These are phyloP conservation scores for Coprinopsis sp. DNA, from an alignment of 768 basidiomycete species.

Conservation along the genomic window DNA sequence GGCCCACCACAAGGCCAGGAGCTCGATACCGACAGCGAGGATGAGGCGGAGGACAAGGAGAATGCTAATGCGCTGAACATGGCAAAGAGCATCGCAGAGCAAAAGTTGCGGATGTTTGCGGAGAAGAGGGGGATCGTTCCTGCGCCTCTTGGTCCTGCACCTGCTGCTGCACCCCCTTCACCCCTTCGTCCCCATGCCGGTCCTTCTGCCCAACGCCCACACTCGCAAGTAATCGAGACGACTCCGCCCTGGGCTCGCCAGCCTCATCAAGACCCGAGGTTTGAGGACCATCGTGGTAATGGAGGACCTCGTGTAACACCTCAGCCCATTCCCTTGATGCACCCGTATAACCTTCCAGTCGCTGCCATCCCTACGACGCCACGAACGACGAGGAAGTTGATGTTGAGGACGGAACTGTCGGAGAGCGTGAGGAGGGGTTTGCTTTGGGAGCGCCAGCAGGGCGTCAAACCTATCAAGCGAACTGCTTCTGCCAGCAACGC, in stretches of 20 bases:
- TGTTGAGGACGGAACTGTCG: conserved; percentile 81
- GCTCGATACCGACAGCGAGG: conserved; percentile 51
- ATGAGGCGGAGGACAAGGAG: conserved; percentile 31
- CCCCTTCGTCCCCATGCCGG: too few species aligned
- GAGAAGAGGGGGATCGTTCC: conserved; percentile 37
- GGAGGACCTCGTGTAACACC: conserved; percentile 23
- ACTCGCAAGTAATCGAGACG: too few species aligned
- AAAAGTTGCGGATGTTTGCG: conserved; percentile 56
- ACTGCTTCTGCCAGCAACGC: too few species aligned
- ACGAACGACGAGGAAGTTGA: conserved; percentile 76
- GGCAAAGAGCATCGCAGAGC: conserved; percentile 65
- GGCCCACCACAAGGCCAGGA: conserved; percentile 62
- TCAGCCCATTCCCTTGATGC: conserved; percentile 55
- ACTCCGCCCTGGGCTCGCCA: conserved; percentile 23
- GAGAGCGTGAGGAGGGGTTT: conserved; percentile 79
- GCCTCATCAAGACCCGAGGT: conserved; percentile 8
- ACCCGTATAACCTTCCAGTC: conserved; percentile 72
- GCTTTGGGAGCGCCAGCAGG: conserved; percentile 69
- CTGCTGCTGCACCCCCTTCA: too few species aligned
- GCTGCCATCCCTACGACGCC: conserved; percentile 70
- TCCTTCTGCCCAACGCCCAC: too few species aligned
- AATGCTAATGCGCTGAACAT: conserved; percentile 47
- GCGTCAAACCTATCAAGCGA: conserved; percentile 42
- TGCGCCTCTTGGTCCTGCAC: too few species aligned
- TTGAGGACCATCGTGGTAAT: too few species aligned